Evolutionary conservation across 768 basidiomycete genomes (phyloP).

Genomic region (Lentinus tigrinus): DNA sequence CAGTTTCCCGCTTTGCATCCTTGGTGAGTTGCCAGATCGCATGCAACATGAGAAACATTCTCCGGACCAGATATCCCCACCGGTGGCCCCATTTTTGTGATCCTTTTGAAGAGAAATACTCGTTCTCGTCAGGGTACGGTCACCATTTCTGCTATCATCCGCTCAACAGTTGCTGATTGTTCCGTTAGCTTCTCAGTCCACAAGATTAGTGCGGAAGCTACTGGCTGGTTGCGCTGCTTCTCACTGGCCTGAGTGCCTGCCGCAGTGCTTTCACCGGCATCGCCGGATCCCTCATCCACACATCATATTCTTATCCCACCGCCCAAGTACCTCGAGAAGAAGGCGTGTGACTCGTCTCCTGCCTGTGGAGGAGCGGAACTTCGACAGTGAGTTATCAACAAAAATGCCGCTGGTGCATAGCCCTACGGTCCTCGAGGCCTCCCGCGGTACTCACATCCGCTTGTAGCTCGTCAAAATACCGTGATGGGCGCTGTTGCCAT

Average conservation of each 20-base stretch:
- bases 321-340: background rate
- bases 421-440: background rate
- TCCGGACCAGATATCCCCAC: too few species aligned
- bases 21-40: too few species aligned
- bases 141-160: too few species aligned
- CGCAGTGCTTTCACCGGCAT: background rate
- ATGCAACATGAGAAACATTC: too few species aligned
- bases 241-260: background rate
- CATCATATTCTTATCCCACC: background rate
- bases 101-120: too few species aligned
- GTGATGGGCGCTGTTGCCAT: background rate
- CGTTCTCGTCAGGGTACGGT: too few species aligned
- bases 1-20: too few species aligned
- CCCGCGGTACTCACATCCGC: background rate
- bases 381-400: background rate
- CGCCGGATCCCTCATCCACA: background rate
- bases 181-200: too few species aligned
- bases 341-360: background rate
- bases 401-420: background rate
- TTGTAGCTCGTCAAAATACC: background rate
- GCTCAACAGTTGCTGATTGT: too few species aligned
- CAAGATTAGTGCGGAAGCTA: background rate
- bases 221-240: background rate
- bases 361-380: background rate
- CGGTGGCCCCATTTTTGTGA: too few species aligned